phyloP scores from a whole-genome alignment of 805 yeast genomes.

The Kodamaea neixiangensis region DNA sequence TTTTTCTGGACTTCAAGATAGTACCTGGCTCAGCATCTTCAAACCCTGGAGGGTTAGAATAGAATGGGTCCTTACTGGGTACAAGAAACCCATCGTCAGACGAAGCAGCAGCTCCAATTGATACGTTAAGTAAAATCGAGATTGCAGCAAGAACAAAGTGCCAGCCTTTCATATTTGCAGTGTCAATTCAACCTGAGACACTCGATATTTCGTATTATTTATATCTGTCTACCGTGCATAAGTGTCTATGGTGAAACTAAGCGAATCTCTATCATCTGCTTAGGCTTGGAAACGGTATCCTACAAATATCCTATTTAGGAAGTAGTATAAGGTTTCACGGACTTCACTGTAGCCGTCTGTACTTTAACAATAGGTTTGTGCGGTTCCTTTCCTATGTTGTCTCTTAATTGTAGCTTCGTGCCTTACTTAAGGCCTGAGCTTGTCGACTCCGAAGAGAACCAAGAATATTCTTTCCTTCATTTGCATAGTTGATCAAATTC shows the following conservation, averaged over 20 bases:
- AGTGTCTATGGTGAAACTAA: not conserved
- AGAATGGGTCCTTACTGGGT: constrained; percentile 16
- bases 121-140: not conserved
- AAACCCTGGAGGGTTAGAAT: constrained; percentile 17
- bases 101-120: not conserved
- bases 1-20: constrained; percentile 15
- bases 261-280: not conserved
- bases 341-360: not conserved
- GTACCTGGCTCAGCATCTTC: constrained; percentile 17
- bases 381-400: not conserved
- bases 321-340: not conserved
- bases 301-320: not conserved
- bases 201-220: not conserved
- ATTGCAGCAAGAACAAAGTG: not conserved
- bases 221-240: not conserved
- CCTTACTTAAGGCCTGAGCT: not conserved
- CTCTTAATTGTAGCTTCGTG: not conserved
- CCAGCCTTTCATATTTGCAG: not conserved
- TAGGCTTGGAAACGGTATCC: not conserved
- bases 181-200: not conserved
- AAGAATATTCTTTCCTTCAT: not conserved
- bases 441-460: not conserved
- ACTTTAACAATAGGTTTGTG: not conserved
- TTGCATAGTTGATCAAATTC: not conserved
- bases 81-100: not conserved